A percentile compares a stretch with the other conserved stretches of the same genome.
phyloP scores from a whole-genome alignment of 2,329 filamentous ascomycete species.

The Lecanoromycetidae sp. region DNA sequence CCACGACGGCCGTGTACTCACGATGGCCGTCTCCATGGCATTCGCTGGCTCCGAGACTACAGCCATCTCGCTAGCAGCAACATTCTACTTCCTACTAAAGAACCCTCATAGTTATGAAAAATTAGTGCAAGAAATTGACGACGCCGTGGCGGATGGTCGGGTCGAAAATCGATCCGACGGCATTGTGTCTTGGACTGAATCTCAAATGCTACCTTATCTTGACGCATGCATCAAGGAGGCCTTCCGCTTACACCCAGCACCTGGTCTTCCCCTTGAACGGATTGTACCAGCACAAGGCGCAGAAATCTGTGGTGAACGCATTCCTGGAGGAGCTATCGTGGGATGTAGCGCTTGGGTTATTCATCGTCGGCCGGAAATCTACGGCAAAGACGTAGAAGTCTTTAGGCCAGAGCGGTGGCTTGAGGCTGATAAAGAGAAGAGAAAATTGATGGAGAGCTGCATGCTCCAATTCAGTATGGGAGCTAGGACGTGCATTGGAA shows the following conservation, averaged over 20 bases:
- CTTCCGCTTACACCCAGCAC: conserved; percentile 63
- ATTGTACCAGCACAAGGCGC: conserved; percentile 28
- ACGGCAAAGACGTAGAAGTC: conserved; percentile 36
- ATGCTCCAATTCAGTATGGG: conserved; percentile 46
- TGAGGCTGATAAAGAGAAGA: conserved; percentile 7
- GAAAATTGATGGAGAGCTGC: conserved; percentile 20
- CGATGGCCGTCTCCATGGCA: conserved; percentile 58
- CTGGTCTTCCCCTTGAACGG: conserved; percentile 48
- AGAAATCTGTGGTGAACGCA: conserved; percentile 2
- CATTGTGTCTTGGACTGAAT: conserved; percentile 57
- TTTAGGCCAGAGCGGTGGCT: conserved; percentile 44
- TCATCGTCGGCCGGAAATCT: conserved; percentile 37
- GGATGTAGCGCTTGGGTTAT: conserved; percentile 41
- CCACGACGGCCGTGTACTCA: conserved; percentile 56
- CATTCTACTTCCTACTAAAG: conserved; percentile 64
- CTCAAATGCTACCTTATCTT: conserved; percentile 50
- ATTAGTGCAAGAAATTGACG: conserved; percentile 52
- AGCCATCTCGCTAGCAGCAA: conserved; percentile 45
- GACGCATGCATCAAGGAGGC: conserved; percentile 69
- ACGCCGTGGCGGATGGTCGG: conserved; percentile 42
- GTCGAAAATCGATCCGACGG: conserved; percentile 42
- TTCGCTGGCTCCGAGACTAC: conserved; percentile 71
- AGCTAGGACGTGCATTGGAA: conserved; percentile 41
- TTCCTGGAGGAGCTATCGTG: conserved; percentile 27
- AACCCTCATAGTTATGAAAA: conserved; percentile 44